Conservation (phyloP, 2,329 filamentous ascomycete genomes). For the Lachnellula occidentalis region DNA sequence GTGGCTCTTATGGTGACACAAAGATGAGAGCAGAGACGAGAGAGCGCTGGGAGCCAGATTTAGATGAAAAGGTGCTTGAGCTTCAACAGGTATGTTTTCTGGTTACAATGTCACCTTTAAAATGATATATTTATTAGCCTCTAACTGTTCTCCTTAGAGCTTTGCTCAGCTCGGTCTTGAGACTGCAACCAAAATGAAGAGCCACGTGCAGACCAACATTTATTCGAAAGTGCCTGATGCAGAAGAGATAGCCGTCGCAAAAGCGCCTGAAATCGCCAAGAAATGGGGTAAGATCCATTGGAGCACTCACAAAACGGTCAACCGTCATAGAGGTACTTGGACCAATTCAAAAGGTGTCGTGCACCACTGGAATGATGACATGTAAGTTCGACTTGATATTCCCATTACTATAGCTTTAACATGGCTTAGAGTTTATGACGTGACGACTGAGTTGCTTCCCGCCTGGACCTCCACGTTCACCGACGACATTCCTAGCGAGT, state of each 20-base stretch:
- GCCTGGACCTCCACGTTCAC: constrained; percentile 1
- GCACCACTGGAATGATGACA: neutral
- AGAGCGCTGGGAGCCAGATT: neutral
- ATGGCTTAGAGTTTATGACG: neutral
- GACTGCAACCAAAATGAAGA: neutral
- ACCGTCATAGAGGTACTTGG: neutral
- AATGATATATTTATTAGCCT: neutral
- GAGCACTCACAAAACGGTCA: neutral
- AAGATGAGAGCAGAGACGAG: neutral
- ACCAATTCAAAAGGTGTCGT: neutral
- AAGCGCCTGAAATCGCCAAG: neutral
- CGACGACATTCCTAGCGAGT: constrained; percentile 1
- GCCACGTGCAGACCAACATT: neutral
- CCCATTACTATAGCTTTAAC: neutral
- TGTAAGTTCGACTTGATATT: neutral
- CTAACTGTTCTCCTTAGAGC: neutral
- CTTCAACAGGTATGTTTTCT: neutral
- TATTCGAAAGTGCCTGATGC: neutral
- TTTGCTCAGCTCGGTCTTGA: neutral
- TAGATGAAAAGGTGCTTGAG: neutral
- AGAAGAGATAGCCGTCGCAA: neutral
- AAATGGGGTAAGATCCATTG: neutral
- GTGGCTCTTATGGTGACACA: neutral
- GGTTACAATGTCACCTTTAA: neutral
- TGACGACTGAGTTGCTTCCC: neutral